Base-by-base conservation (phyloP, 1,284 basidiomycete genomes). In the Termitomyces sp. region DNA sequence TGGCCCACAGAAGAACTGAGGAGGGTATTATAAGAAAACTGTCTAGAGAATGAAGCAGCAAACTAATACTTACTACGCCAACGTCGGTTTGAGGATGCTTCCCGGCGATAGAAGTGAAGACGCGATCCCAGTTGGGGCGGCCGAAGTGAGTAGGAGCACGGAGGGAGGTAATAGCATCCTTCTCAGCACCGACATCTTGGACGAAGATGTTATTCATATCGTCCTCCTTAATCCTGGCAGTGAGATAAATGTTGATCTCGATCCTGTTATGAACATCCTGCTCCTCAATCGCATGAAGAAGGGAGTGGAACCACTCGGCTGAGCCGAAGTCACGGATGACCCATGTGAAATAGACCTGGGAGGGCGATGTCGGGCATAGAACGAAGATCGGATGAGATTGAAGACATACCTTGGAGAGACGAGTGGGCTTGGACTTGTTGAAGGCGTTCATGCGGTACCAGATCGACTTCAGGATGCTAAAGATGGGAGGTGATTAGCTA, bases 401-500 rank as follows among this genome's bases (percentile, higher is more conserved):
- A 50, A 26, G 13, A 61, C 60, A 62, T 64, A 69, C 77, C 73
- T 91, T 91, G 46, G 86, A 88, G 43, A 92, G 78, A 41, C 89
- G 81, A 1, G 89, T 91, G 2, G 83, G 81, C 69, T 83, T 86
- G 30, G 80, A 80, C 62, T 76, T 72, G 68, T 86, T 82, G 66
- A 90, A 77, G 70, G 86, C 86, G 73, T 93, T 94, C 84, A 92
- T 88, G 47, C 90, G 84, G 74, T 94, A 95, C 92, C 93, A 95
- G 65, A 96, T 91, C n/a, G 87, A 85, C 72, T 94, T 94, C 56
- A 94, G 74, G 64, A 94, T 92, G 41, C 86, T 87, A 59, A 17
- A 30, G 55, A 55, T 53, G 58, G 12, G 55, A 39, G 8, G 8
- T 41, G 33, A 12, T 39, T 36, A 34, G 39, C 39, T 33, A 42